Percentiles rank a stretch among this genome's conserved stretches.
Evolutionary conservation across 768 basidiomycete genomes (phyloP).

Genomic region (Xanthoconium purpureum): DNA sequence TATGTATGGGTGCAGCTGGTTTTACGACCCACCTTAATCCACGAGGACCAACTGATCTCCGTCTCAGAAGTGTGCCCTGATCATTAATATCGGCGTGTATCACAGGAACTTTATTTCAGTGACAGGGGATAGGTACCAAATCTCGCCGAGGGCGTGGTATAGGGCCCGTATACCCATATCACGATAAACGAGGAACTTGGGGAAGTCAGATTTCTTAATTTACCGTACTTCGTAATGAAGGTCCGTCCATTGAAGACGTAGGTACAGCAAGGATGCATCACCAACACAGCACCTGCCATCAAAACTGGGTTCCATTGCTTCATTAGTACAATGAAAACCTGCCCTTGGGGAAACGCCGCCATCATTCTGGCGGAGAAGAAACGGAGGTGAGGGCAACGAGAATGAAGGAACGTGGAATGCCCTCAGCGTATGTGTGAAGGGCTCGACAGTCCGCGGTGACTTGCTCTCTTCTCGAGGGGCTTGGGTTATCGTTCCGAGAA

Average conservation of each 20-base stretch:
- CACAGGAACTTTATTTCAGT: conserved; percentile 6
- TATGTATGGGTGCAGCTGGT: conserved; percentile 16
- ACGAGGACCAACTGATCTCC: conserved; percentile 28
- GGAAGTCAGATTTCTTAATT: conserved; percentile 3
- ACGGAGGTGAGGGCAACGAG: conserved; percentile 5
- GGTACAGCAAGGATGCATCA: conserved; percentile 7
- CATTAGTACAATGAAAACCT: conserved; percentile 28
- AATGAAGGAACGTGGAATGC: conserved; percentile 13
- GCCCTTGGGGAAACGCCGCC: conserved; percentile 12
- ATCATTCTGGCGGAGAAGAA: conserved; percentile 10
- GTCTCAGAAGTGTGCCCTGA: conserved; percentile 12
- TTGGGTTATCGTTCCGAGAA: conserved; percentile 16
- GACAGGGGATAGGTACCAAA: conserved; percentile 6
- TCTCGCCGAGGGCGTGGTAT: conserved; percentile 4
- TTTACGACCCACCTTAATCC: conserved; percentile 29
- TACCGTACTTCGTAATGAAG: conserved; percentile 3
- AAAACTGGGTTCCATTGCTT: conserved; percentile 23
- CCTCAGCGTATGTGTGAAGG: conserved; percentile 3
- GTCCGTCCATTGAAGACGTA: conserved; percentile 17
- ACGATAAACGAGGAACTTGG: conserved; percentile 14
- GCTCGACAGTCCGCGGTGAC: conserved; percentile 13
- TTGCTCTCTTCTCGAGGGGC: conserved; percentile 7
- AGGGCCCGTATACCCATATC: conserved; percentile 14
- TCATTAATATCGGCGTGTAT: conserved; percentile 13
- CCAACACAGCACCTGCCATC: conserved; percentile 12